Percentiles rank a stretch among this genome's conserved stretches.
These are phyloP conservation scores for Silene coronaria DNA, from an alignment of 179 eudicot genomes.

Conservation along the genomic window DNA sequence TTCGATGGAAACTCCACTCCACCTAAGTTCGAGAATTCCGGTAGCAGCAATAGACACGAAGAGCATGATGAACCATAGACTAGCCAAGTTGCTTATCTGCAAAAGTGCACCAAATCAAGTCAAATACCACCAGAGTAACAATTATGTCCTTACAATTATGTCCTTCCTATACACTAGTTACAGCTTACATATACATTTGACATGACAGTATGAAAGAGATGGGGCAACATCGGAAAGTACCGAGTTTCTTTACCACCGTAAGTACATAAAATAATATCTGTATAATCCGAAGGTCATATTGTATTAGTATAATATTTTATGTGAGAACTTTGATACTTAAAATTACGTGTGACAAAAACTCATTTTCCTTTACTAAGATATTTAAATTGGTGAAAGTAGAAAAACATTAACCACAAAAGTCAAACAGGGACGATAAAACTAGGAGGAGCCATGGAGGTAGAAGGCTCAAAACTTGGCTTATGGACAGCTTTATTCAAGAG, in stretches of 20 bases:
- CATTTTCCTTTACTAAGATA: neutral
- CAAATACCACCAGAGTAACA: neutral
- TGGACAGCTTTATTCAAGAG: neutral
- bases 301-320: no score
- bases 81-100: conserved; percentile 78
- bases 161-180: neutral
- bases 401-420: neutral
- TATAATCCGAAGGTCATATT: no score
- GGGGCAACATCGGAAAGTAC: neutral
- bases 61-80: conserved; percentile 63
- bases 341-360: no score
- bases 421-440: no score
- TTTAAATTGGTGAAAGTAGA: neutral
- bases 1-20: conserved; percentile 76
- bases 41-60: conserved; percentile 68
- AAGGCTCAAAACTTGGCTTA: no score
- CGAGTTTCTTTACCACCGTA: no score
- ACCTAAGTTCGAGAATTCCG: conserved; percentile 63
- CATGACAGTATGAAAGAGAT: neutral
- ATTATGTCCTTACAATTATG: neutral
- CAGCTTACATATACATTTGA: neutral
- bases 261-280: no score
- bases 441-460: no score
- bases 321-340: no score
- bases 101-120: neutral